These are phyloP conservation scores for Cryptomeria japonica DNA, from an alignment of 75 land plant genomes.

Conservation along the genomic window DNA sequence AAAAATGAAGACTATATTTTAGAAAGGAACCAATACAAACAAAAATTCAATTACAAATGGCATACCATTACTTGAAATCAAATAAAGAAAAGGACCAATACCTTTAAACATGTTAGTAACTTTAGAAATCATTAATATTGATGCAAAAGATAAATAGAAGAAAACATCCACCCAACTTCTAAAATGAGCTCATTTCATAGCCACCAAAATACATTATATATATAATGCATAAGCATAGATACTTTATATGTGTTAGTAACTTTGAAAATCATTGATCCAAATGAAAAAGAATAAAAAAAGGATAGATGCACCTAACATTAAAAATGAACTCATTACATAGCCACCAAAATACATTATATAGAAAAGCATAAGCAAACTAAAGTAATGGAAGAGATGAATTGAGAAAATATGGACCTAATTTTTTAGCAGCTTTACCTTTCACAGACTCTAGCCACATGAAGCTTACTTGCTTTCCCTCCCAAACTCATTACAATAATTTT, in stretches of 20 bases:
- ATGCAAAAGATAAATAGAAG: background rate
- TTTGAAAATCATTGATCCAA: background rate
- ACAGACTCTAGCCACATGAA: constrained; percentile 74
- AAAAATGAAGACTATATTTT: too few relatives aligned
- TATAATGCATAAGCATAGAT: too few relatives aligned
- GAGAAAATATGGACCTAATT: constrained; percentile 63
- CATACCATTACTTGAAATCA: background rate
- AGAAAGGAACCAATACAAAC: background rate
- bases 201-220: too few relatives aligned
- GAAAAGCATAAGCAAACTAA: background rate
- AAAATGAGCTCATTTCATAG: too few relatives aligned
- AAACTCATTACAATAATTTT: constrained; percentile 83
- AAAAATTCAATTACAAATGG: background rate
- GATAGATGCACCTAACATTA: background rate
- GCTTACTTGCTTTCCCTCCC: constrained; percentile 90
- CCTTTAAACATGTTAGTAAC: background rate
- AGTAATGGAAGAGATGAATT: background rate
- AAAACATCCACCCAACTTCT: background rate
- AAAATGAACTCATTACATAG: background rate
- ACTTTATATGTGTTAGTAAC: background rate
- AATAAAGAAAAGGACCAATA: background rate
- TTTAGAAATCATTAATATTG: background rate
- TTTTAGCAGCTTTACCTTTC: constrained; percentile 80
- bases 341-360: background rate
- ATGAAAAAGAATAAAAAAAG: background rate